Evolutionary conservation across 306 rosid species (phyloP).

Genomic region (Canavalia gladiata): DNA sequence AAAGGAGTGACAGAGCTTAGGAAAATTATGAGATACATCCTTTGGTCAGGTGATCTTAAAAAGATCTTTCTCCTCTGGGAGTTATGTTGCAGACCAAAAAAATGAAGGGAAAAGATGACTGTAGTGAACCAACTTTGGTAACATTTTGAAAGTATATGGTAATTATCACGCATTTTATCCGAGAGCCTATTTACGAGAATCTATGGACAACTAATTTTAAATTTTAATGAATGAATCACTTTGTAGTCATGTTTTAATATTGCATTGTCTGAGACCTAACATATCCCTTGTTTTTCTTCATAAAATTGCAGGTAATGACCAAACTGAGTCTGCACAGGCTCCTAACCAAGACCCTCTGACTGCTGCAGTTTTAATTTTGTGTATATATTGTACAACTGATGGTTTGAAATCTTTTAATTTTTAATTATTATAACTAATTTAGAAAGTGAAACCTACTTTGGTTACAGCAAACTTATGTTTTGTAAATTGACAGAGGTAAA

Average conservation of each 20-base stretch:
- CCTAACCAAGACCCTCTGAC: not conserved
- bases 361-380: not conserved
- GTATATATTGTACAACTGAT: not conserved
- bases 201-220: not conserved
- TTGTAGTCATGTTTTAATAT: not conserved
- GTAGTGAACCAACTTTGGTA: not conserved
- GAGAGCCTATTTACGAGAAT: not conserved
- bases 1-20: not conserved
- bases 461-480: not conserved
- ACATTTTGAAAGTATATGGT: not conserved
- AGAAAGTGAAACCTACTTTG: not conserved
- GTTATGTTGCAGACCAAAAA: constrained; percentile 2
- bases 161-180: not conserved
- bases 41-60: not conserved
- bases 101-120: not conserved
- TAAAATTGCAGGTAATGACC: not conserved
- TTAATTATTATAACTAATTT: not conserved
- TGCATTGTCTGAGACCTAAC: not conserved
- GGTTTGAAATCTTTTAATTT: not conserved
- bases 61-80: not conserved
- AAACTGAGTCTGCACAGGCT: not conserved
- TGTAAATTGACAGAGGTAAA: not conserved
- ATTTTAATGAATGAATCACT: not conserved
- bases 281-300: not conserved
- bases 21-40: constrained; percentile 7